Conservation (phyloP, 1,139 yeast species). For the Kodamaea anthophila region DNA sequence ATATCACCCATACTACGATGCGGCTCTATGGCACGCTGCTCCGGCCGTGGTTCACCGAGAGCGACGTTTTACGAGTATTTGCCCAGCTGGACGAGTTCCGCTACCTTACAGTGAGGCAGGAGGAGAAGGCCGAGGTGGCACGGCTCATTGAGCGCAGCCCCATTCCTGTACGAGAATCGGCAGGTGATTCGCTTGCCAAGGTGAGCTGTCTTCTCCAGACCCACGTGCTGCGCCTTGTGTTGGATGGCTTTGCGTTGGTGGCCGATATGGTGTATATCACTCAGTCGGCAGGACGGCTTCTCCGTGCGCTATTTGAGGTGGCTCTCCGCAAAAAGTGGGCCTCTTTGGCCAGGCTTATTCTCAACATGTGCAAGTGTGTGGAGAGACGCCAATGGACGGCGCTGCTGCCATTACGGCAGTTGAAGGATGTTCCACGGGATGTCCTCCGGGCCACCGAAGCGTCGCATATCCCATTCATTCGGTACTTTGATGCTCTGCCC, state of each 20-base stretch:
- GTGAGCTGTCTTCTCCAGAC: constrained; percentile 77
- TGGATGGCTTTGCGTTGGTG: constrained; percentile 87
- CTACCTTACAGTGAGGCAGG: constrained; percentile 77
- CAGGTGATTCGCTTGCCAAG: constrained; percentile 72
- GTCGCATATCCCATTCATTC: constrained; percentile 77
- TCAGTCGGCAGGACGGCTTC: constrained; percentile 86
- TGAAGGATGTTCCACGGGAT: constrained; percentile 60
- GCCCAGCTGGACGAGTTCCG: constrained; percentile 81
- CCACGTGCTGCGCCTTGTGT: constrained; percentile 64
- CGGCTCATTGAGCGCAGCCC: constrained; percentile 75
- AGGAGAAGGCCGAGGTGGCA: constrained; percentile 73
- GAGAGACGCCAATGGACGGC: constrained; percentile 81
- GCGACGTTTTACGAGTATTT: constrained; percentile 74
- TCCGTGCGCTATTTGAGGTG: constrained; percentile 82
- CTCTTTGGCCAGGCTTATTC: constrained; percentile 46
- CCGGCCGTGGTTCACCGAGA: constrained; percentile 58
- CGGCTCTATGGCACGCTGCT: constrained; percentile 53
- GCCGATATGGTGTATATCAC: constrained; percentile 92
- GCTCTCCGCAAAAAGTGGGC: constrained; percentile 73
- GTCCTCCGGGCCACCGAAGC: constrained; percentile 71
- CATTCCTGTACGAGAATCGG: constrained; percentile 71
- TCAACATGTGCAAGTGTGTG: constrained; percentile 73
- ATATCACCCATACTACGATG: constrained; percentile 72
- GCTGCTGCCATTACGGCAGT: constrained; percentile 83
- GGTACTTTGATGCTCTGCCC: constrained; percentile 64